Evolutionary conservation across 1,284 basidiomycete species (phyloP).

Genomic region (Quambalaria eucalypti): DNA sequence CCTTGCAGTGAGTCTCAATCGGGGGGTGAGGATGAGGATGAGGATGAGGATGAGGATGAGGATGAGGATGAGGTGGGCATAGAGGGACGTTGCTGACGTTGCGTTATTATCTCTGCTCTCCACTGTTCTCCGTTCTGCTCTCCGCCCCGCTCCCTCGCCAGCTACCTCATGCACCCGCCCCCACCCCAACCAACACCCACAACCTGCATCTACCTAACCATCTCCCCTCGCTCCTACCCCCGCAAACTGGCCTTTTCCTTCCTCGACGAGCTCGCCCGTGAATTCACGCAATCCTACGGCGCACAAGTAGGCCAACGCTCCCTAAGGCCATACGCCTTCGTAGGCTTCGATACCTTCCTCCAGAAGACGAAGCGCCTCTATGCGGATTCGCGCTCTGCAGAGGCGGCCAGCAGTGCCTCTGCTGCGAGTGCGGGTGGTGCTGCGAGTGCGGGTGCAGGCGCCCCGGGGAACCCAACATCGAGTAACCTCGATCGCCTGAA

Average conservation of each 20-base stretch:
- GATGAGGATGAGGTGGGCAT: neutral
- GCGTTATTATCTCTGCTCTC: slow-evolving; percentile 1
- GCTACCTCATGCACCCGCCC: slow-evolving; percentile 71
- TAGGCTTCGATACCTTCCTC: slow-evolving; percentile 73
- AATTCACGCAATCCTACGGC: slow-evolving; percentile 58
- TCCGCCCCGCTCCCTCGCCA: slow-evolving; percentile 46
- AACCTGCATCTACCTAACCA: slow-evolving; percentile 79
- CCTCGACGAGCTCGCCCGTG: slow-evolving; percentile 90
- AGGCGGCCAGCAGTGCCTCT: slow-evolving; percentile 53
- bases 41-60: no score
- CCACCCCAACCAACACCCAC: slow-evolving; percentile 19
- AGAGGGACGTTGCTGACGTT: neutral
- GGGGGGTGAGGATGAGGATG: no score
- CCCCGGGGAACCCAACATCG: slow-evolving; percentile 19
- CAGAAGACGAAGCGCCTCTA: slow-evolving; percentile 92
- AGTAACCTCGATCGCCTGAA: slow-evolving; percentile 78
- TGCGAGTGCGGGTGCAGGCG: slow-evolving; percentile 6
- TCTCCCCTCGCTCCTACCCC: slow-evolving; percentile 93
- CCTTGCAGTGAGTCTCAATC: slow-evolving; percentile 72
- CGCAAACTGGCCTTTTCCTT: slow-evolving; percentile 95
- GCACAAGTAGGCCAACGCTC: slow-evolving; percentile 34
- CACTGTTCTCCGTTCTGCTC: slow-evolving; percentile 1
- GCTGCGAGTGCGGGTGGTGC: slow-evolving; percentile 11
- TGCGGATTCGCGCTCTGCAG: slow-evolving; percentile 80
- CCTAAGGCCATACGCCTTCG: slow-evolving; percentile 42